Base-by-base conservation (phyloP, 2,329 filamentous ascomycete genomes). In the Tolypocladium cylindrosporum region DNA sequence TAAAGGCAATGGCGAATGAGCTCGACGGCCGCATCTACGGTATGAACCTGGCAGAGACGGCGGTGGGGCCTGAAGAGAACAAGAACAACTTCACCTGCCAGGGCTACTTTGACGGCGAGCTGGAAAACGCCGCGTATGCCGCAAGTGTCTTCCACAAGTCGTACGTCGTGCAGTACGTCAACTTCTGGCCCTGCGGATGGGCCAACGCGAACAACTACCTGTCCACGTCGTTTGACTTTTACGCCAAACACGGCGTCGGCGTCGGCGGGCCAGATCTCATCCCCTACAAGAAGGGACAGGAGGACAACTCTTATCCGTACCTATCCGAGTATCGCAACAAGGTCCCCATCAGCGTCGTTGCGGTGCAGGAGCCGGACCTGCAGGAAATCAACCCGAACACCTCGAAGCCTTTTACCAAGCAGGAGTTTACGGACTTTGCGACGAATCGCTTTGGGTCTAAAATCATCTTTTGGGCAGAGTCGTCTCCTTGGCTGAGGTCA, bases 121-220 rank as follows among this genome's bases (percentile, higher is more conserved):
- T 48, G 3, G 27, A 31, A 1, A 48, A 48, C 14, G 45, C 45
- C 45, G 27, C 4, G 14, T 55, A 48, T 16, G 63, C 61, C 7
- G 57, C 58, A 0, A 48, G 13, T 3, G 59, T 58, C 19, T 64
- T 64, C 59, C 45, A 55, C 11, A 57, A 60, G 54, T 58, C 61
- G 14, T 57, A 54, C 50, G 61, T 55, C 10, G 63, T 64, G 34
- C 63, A 64, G 43, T 64, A 64, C 54, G 60, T 64, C 53, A 64
- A 64, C 45, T 64, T 63, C 55, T 64, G 63, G 63, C 63, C 62
- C 27, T 55, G 58, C 24, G 63, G 59, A 16, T 62, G 60, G 60
- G 56, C 31, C 2, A 59, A 63, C 39, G 57, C 54, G 48, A 61
- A 60, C 51, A 45, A 40, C 39, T 42, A 37, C 51, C 24, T 48